Percentiles rank a stretch among this genome's conserved stretches.
Conservation (phyloP, 2,329 filamentous ascomycete species). For the Colletotrichum sp. region DNA sequence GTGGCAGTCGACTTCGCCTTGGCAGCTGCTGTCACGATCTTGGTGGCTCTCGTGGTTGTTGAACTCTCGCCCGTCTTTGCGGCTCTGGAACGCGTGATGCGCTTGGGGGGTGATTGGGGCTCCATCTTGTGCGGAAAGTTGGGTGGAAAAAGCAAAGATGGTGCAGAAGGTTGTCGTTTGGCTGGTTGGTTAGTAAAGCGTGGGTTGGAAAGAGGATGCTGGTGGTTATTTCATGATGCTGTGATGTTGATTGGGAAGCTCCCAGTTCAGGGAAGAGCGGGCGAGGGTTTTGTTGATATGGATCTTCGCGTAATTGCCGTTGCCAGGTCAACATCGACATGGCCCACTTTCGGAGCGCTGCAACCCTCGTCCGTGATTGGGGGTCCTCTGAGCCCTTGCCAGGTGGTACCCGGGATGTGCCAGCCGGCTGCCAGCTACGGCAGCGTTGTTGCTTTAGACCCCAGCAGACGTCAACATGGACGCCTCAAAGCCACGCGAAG, state of each 20-base stretch:
- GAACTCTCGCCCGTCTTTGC: constrained; percentile 44
- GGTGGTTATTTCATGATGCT: constrained; percentile 12
- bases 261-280: constrained; percentile 2
- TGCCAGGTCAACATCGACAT: constrained; percentile 8
- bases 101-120: constrained; percentile 60
- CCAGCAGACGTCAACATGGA: neutral
- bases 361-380: constrained; percentile 2
- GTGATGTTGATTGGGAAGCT: neutral
- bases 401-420: neutral
- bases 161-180: neutral
- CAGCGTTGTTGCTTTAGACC: neutral
- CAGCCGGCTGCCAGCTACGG: neutral
- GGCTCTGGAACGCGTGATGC: constrained; percentile 58
- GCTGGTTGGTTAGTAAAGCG: constrained; percentile 15
- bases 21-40: constrained; percentile 52
- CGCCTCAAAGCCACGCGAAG: neutral
- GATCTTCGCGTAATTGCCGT: constrained; percentile 19
- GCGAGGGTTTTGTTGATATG: constrained; percentile 23
- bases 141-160: neutral
- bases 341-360: constrained; percentile 8
- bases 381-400: neutral
- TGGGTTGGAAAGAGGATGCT: neutral
- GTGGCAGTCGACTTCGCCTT: constrained; percentile 45
- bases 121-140: constrained; percentile 46
- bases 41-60: constrained; percentile 41